phyloP scores from a whole-genome alignment of 805 yeast species.

The Isabelozyma heimii region DNA sequence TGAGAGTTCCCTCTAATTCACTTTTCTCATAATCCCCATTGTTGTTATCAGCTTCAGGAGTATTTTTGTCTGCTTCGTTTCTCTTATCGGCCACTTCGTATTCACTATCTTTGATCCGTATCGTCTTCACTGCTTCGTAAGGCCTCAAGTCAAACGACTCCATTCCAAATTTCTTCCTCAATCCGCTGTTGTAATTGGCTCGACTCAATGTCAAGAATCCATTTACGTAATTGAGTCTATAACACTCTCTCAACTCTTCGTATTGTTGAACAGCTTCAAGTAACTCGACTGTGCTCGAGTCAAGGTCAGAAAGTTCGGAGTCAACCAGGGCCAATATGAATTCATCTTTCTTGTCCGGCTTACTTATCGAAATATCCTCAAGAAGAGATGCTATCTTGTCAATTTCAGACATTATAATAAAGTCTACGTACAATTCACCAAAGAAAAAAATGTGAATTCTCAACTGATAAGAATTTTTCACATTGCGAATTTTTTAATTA shows the following conservation, averaged over 20 bases:
- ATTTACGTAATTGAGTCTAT: slow-evolving; percentile 19
- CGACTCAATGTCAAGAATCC: slow-evolving; percentile 44
- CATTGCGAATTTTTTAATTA: background rate
- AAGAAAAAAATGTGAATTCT: background rate
- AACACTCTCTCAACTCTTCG: slow-evolving; percentile 17
- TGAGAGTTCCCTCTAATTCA: slow-evolving; percentile 1
- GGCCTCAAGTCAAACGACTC: slow-evolving; percentile 41
- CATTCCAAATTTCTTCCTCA: slow-evolving; percentile 32
- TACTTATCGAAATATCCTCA: slow-evolving; percentile 4
- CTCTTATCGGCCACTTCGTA: slow-evolving; percentile 9
- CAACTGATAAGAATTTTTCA: background rate
- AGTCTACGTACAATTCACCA: background rate
- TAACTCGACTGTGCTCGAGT: slow-evolving; percentile 14
- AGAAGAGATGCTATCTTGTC: slow-evolving; percentile 2
- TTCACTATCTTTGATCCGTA: slow-evolving; percentile 7
- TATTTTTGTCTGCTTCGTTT: background rate
- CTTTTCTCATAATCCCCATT: background rate
- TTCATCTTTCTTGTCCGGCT: background rate
- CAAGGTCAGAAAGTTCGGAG: slow-evolving; percentile 5
- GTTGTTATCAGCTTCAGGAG: background rate
- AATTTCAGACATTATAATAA: background rate
- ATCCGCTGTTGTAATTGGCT: slow-evolving; percentile 38
- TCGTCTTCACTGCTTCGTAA: slow-evolving; percentile 21
- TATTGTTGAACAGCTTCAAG: slow-evolving; percentile 33
- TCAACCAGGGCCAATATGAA: background rate